Evolutionary conservation across 805 yeast genomes (phyloP).

Genomic region (Kluyveromyces nonfermentans): DNA sequence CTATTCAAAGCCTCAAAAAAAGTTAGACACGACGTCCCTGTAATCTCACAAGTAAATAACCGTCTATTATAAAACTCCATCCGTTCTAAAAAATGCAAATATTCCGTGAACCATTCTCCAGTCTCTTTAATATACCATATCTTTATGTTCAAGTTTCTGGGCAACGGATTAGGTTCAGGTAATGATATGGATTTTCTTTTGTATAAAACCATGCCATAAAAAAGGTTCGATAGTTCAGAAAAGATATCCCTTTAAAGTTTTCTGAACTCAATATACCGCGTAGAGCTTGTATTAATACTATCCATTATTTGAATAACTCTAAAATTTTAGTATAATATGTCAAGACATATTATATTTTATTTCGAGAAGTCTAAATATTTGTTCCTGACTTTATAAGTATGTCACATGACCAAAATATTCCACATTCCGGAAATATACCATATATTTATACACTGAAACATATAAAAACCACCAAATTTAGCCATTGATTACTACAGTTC

Average conservation of each 20-base stretch:
- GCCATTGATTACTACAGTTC: no score
- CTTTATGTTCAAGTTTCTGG: slow-evolving; percentile 44
- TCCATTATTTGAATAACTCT: not conserved
- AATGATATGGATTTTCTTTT: slow-evolving; percentile 62
- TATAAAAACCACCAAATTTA: no score
- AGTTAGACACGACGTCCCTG: slow-evolving; percentile 87
- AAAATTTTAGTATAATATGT: not conserved
- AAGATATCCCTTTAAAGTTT: not conserved
- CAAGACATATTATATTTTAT: not conserved
- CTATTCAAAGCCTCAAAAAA: slow-evolving; percentile 80
- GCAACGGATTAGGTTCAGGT: slow-evolving; percentile 48
- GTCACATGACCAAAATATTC: not conserved
- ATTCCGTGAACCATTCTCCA: slow-evolving; percentile 75
- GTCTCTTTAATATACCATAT: slow-evolving; percentile 83
- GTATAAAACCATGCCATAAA: slow-evolving; percentile 50
- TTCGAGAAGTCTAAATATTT: not conserved
- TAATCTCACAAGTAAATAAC: slow-evolving; percentile 90
- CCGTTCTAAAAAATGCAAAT: slow-evolving; percentile 65
- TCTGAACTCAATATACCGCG: not conserved
- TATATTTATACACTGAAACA: no score
- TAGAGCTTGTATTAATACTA: not conserved
- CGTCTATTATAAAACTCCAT: slow-evolving; percentile 64
- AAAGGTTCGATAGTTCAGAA: not conserved
- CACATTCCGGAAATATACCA: no score
- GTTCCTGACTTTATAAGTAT: not conserved